Evolutionary conservation across 352 stramenopile genomes (phyloP).

Genomic region (Phytophthora lateralis): DNA sequence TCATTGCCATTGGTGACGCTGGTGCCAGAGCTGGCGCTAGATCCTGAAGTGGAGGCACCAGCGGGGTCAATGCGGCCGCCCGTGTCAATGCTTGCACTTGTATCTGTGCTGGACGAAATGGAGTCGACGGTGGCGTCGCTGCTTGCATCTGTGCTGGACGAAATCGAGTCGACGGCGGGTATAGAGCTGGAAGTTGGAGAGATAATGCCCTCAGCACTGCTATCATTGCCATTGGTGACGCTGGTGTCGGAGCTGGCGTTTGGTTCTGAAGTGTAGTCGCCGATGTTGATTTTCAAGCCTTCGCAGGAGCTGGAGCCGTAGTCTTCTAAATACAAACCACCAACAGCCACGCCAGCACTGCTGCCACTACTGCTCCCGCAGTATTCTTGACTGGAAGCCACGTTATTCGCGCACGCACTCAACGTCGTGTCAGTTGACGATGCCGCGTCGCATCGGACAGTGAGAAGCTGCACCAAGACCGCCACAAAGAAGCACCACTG

Average conservation of each 20-base stretch:
- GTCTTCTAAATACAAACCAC: background rate
- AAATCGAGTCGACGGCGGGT: background rate
- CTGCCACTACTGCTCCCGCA: constrained; percentile 9
- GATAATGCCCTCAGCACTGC: background rate
- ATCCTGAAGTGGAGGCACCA: background rate
- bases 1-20: background rate
- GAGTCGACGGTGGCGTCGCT: no score
- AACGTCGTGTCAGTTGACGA: constrained; percentile 16
- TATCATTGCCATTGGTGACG: constrained; percentile 15
- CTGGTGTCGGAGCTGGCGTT: constrained; percentile 1
- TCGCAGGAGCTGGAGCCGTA: constrained; percentile 12
- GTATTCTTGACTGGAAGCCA: constrained; percentile 11
- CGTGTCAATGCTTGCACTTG: constrained; percentile 7
- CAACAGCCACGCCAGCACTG: background rate
- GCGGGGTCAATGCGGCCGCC: background rate
- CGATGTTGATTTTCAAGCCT: constrained; percentile 3
- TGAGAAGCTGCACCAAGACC: constrained; percentile 14
- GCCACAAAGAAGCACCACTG: constrained; percentile 7
- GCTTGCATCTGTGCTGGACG: background rate
- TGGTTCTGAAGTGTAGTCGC: constrained; percentile 17
- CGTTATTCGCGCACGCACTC: constrained; percentile 26
- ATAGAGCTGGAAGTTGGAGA: background rate
- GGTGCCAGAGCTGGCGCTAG: background rate
- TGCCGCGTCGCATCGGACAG: constrained; percentile 10
- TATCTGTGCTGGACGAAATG: no score